Base-by-base conservation (phyloP, 805 yeast species). In the Brettanomyces sp. region DNA sequence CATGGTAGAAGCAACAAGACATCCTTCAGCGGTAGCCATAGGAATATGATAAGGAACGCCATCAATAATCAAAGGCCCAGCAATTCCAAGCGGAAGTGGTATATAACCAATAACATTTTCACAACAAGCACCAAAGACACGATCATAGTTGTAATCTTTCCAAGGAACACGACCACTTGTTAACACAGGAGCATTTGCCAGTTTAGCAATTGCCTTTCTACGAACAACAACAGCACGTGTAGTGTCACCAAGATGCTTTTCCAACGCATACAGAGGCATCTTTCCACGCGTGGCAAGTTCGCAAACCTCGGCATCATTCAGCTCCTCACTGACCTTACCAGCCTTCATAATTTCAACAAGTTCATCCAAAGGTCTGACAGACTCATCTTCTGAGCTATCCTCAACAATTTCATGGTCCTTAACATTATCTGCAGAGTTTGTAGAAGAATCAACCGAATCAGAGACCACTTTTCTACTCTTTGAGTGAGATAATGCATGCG, bases 11-110 rank as follows among this genome's bases (percentile, higher is more conserved):
- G 99, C 99, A 54, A 93, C 97, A 48, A 93, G 74, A 68, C 98
- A 95, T 45, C 99, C 99, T 70, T 93, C 99, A 34, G 99, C 93
- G 14, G 99, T 93, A 25, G 99, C 99, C 95, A 93, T 88, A 36
- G 99, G 99, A 55, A 93, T 82, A 66, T 89, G 95, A 63, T 76
- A 84, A 41, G 95, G 80, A 53, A 75, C 79, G 44, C 91, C 95
- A 64, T 93, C 98, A 57, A 93, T 86, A 46, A 87, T 73, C 63
- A 93, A 67, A 8, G 99, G 99, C 45, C 99, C 99, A 25, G 97
- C 97, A 60, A 93, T 82, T 64, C 99, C 99, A 46, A 93, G 88
- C 5, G 99, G 99, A 39, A 93, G 64, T 25, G 99, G 99, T 81
- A 91, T 79, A 62, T 74, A 93, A 30, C 99, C 99, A 64, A 93